A percentile compares a stretch with the other conserved stretches of the same genome.
These are phyloP conservation scores for Dendrobium nobile DNA, from an alignment of 106 monocot genomes.

Conservation along the genomic window DNA sequence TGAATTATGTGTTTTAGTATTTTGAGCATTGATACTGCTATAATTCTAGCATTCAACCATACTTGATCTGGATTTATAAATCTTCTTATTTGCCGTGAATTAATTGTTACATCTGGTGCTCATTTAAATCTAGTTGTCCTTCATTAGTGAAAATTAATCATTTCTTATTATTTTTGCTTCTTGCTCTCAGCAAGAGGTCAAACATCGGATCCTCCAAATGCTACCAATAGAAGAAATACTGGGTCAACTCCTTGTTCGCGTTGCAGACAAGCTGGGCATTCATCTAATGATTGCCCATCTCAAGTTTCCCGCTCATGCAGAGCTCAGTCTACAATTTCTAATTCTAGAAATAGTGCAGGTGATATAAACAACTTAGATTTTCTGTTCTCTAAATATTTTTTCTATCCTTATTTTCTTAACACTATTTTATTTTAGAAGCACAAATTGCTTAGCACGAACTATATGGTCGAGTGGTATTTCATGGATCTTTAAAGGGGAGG, in stretches of 20 bases:
- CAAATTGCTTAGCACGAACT: not conserved
- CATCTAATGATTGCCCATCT: conserved; percentile 40
- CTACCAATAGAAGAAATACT: conserved; percentile 24
- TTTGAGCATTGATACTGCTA: not conserved
- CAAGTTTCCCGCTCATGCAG: conserved; percentile 20
- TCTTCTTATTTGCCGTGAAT: not conserved
- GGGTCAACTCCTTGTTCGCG: conserved; percentile 25
- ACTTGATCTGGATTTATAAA: not conserved
- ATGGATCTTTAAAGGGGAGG: too few relatives aligned
- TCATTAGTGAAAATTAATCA: not conserved
- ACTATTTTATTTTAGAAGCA: not conserved
- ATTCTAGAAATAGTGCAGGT: conserved; percentile 43
- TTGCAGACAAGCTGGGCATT: conserved; percentile 54
- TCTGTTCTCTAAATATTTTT: not conserved
- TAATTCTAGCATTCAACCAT: not conserved
- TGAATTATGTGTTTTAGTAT: not conserved
- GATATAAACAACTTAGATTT: not conserved
- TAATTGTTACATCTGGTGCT: not conserved
- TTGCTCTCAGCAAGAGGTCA: conserved; percentile 50
- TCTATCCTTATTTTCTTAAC: not conserved
- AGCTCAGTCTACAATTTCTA: conserved; percentile 22
- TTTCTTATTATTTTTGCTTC: not conserved
- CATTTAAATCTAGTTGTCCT: not conserved
- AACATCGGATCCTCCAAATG: conserved; percentile 29
- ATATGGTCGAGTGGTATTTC: not conserved